These are phyloP conservation scores for Calocybe indica DNA, from an alignment of 768 basidiomycete species.

Conservation along the genomic window DNA sequence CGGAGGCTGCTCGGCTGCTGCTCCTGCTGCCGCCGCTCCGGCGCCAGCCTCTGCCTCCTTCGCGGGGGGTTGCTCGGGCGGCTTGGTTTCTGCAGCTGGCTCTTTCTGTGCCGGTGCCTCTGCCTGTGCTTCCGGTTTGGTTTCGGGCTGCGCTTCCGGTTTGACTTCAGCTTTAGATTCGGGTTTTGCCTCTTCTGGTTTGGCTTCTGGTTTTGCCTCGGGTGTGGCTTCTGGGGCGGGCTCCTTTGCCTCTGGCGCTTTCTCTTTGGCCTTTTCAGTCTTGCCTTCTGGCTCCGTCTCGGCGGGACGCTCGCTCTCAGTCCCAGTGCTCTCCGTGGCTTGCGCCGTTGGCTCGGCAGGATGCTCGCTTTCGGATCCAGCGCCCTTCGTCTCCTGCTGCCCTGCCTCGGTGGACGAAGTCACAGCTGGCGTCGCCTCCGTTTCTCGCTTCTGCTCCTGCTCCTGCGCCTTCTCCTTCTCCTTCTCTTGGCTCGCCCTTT, in stretches of 20 bases:
- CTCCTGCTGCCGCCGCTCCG: background rate
- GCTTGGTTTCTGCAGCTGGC: background rate
- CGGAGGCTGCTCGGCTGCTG: background rate
- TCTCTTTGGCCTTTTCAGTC: slow-evolving; percentile 2
- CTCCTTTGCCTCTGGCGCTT: background rate
- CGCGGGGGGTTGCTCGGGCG: background rate
- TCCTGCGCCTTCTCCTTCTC: too few species aligned
- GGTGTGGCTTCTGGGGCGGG: background rate
- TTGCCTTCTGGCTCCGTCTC: background rate
- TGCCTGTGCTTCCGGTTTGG: too few species aligned
- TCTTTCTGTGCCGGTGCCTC: background rate
- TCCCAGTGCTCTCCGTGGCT: too few species aligned
- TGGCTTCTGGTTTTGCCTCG: background rate
- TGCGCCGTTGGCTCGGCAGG: too few species aligned
- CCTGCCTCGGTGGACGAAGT: too few species aligned
- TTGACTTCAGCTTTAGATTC: too few species aligned
- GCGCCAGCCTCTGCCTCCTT: slow-evolving; percentile 2
- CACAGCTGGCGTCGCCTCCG: too few species aligned
- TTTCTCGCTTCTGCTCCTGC: too few species aligned
- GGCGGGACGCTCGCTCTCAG: too few species aligned
- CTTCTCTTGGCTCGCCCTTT: background rate
- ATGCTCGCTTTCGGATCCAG: too few species aligned
- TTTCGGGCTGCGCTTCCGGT: too few species aligned
- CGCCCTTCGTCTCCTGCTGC: too few species aligned
- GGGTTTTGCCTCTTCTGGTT: background rate